A percentile compares a stretch with the other conserved stretches of the same genome.
phyloP scores from a whole-genome alignment of 441 rosid species.

The Pelargonium fulgidum region DNA sequence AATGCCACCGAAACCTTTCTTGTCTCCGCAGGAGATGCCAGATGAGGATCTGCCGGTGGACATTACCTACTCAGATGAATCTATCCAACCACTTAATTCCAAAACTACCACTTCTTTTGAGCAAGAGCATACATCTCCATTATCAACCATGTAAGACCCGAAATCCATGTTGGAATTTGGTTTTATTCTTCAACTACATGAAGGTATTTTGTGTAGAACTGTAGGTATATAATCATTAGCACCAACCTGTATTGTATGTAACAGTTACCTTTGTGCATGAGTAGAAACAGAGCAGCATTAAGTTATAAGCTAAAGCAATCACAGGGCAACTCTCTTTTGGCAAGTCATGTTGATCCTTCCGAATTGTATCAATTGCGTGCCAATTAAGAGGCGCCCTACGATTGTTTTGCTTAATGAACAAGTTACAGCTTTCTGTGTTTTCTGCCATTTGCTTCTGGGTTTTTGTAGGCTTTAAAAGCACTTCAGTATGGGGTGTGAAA shows the following conservation, averaged over 20 bases:
- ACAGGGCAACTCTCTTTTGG: slow-evolving; percentile 26
- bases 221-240: too few relatives aligned
- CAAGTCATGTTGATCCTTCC: background rate
- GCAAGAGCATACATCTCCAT: too few relatives aligned
- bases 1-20: slow-evolving; percentile 1
- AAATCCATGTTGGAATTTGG: too few relatives aligned
- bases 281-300: background rate
- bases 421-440: too few relatives aligned
- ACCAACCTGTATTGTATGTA: too few relatives aligned
- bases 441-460: too few relatives aligned
- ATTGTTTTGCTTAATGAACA: too few relatives aligned
- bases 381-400: slow-evolving; percentile 15
- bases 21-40: background rate
- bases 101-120: background rate
- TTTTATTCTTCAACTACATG: too few relatives aligned
- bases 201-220: too few relatives aligned
- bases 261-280: background rate
- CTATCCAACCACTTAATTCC: background rate
- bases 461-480: too few relatives aligned
- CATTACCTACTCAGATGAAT: background rate
- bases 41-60: background rate
- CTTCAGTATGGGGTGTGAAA: too few relatives aligned
- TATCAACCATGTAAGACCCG: too few relatives aligned
- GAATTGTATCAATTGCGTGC: slow-evolving; percentile 7
- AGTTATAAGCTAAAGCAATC: slow-evolving; percentile 12